Conservation (phyloP, 192 early-diverging fungal species). For the Coemansia sp. region DNA sequence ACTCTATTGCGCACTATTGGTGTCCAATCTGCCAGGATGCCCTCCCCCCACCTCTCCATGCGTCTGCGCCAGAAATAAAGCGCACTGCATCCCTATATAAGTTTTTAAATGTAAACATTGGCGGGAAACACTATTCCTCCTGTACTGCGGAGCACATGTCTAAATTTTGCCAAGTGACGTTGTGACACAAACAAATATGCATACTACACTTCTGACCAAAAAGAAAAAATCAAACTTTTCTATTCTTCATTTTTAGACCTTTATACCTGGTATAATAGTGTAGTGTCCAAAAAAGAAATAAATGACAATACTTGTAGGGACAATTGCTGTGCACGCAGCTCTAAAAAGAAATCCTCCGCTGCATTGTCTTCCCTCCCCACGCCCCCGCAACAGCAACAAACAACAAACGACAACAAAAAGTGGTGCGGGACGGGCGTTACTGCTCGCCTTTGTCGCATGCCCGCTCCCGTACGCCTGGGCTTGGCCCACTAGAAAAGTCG, state of each 20-base stretch:
- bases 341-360: no score
- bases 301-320: no score
- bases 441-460: no score
- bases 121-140: not conserved
- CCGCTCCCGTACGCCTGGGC: not conserved
- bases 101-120: not conserved
- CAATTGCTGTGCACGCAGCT: no score
- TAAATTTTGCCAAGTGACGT: no score
- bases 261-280: not conserved
- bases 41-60: not conserved
- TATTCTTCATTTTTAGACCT: not conserved
- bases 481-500: not conserved
- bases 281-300: no score
- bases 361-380: no score
- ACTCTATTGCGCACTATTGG: conserved; percentile 16
- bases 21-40: not conserved
- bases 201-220: not conserved
- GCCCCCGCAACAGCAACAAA: no score
- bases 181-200: not conserved
- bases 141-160: no score
- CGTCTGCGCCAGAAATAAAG: not conserved
- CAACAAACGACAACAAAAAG: no score
- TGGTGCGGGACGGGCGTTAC: no score
- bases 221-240: not conserved
- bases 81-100: not conserved